Base-by-base conservation (phyloP, 1,139 yeast genomes). In the Geotrichum restrictum region DNA sequence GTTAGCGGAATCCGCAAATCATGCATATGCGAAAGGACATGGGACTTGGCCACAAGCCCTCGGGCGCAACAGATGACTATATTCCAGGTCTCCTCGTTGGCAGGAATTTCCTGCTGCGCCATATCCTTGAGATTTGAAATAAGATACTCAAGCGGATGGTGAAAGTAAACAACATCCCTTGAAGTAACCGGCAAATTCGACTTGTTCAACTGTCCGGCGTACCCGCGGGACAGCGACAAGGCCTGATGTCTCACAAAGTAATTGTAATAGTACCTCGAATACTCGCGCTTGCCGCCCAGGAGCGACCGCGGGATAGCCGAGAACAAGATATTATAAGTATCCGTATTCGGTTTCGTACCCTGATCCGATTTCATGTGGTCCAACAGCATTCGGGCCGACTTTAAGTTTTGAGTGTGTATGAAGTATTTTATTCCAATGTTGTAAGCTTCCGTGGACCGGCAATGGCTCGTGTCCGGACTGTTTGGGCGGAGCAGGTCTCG, bases 341-440 rank as follows among this genome's bases (percentile, higher is more conserved):
- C 71, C 1, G 76, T 66, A 50, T 74, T 71, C 3, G 75, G 75
- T 2, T 55, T 46, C 10, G 69, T 56, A 1, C 68, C 68, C 27
- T 32, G 21, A 47, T 71, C 72, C 2, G 65, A 48, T 21, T 68
- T 62, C 67, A 78, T 73, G 49, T 74, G 73, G 3, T 68, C 67
- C 21, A 75, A 60, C 13, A 76, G 60, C 52, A 71, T 75, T 43
- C 76, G 64, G 44, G 78, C 75, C 0, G 74, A 62, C 24, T 76
- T 73, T 37, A 75, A 67, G 56, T 74, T 73, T 53, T 66, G 63
- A 42, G 67, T 69, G 22, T 68, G 58, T 16, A 71, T 60, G 53
- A 69, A 74, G 57, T 70, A 76, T 53, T 67, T 72, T 2, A 80
- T 71, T 43, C 75, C 68, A 55, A 72, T 72, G 58, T 80, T 79